Percentiles rank a stretch among this genome's conserved stretches.
These are phyloP conservation scores for Salisapilia sapeloensis DNA, from an alignment of 352 stramenopile species.

Conservation along the genomic window DNA sequence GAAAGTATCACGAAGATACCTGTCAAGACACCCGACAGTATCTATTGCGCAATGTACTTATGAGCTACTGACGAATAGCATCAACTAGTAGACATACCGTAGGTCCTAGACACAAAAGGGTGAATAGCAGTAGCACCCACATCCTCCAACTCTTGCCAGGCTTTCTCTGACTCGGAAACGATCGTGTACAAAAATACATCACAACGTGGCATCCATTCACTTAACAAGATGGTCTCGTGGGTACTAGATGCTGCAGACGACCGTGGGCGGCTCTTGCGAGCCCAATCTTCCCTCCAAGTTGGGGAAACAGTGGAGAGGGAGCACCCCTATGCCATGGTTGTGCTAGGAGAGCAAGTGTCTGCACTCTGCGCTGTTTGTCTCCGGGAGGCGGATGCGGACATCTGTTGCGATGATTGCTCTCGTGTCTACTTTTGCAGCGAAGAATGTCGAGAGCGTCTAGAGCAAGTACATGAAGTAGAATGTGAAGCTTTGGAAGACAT, in stretches of 20 bases:
- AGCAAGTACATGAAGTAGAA: conserved; percentile 20
- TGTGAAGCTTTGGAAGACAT: conserved; percentile 25
- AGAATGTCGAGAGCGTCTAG: conserved; percentile 11
- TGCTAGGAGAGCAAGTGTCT: conserved; percentile 9
- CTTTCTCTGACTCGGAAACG: background rate
- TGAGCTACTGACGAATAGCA: no score
- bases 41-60: no score
- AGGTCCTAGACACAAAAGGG: no score
- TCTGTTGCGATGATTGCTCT: conserved; percentile 33
- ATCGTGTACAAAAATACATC: conserved; percentile 27
- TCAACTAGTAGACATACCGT: no score
- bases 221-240: no score
- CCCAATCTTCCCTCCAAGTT: conserved; percentile 6
- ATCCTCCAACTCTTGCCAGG: background rate
- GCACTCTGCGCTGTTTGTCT: conserved; percentile 24
- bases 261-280: conserved; percentile 13
- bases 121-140: no score
- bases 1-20: no score
- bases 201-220: no score
- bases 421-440: conserved; percentile 31
- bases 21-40: no score
- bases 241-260: conserved; percentile 4
- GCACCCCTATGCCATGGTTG: conserved; percentile 14
- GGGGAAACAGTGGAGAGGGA: conserved; percentile 16
- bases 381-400: conserved; percentile 14